These are phyloP conservation scores for Kluyveromyces wickerhamii DNA, from an alignment of 805 yeast species.

Conservation along the genomic window DNA sequence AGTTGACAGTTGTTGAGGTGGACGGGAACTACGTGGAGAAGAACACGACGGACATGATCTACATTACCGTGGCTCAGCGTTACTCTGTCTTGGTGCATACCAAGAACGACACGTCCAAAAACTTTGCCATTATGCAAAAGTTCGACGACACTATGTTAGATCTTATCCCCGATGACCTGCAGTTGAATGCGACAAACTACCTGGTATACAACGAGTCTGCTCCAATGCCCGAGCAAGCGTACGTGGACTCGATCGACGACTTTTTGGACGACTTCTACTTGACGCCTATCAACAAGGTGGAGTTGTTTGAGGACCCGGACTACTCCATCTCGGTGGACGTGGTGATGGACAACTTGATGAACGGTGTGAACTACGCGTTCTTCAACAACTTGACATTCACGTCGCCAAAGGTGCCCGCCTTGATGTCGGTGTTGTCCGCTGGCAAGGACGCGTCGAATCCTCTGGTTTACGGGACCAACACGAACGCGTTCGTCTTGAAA, in stretches of 20 bases:
- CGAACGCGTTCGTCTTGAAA: slow-evolving; percentile 62
- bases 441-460: slow-evolving; percentile 50
- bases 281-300: slow-evolving; percentile 51
- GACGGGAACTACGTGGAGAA: slow-evolving; percentile 86
- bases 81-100: slow-evolving; percentile 74
- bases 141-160: slow-evolving; percentile 84
- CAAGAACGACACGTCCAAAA: slow-evolving; percentile 50
- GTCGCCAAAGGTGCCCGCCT: slow-evolving; percentile 77
- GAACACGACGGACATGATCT: slow-evolving; percentile 58
- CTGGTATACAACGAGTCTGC: slow-evolving; percentile 49
- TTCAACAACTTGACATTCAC: slow-evolving; percentile 80
- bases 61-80: slow-evolving; percentile 88
- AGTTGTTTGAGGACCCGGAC: slow-evolving; percentile 59
- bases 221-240: slow-evolving; percentile 31
- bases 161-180: slow-evolving; percentile 52
- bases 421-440: slow-evolving; percentile 70
- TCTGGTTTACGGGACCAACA: slow-evolving; percentile 65
- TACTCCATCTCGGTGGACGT: slow-evolving; percentile 63
- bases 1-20: slow-evolving; percentile 77
- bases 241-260: slow-evolving; percentile 41
- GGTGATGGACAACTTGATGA: slow-evolving; percentile 70
- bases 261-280: slow-evolving; percentile 74
- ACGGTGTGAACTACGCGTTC: slow-evolving; percentile 94
- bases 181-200: slow-evolving; percentile 67
- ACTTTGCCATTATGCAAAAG: slow-evolving; percentile 76